Evolutionary conservation across 306 rosid genomes (phyloP), one percentile per base, ranked within the genome.

Genomic region (Dalbergia oliveri): DNA sequence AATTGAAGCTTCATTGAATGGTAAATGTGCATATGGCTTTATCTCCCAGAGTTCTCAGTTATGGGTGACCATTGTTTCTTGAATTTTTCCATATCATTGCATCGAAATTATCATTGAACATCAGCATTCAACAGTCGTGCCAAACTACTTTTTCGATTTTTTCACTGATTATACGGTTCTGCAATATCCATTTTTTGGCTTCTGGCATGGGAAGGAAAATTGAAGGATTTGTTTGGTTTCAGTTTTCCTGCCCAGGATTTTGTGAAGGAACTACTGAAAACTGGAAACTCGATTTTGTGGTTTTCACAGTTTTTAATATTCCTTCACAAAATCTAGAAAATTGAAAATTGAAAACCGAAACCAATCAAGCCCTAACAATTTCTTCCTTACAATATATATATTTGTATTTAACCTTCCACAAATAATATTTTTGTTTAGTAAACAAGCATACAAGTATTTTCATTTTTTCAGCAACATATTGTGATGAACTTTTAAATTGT

Each of bases 401-500:
- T 57, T 21, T 19, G 13, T 9, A 9, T 57, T 57, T 19, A 19
- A 1, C 31, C 31, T 10, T 59, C 2, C 6, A 18, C 9, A 23
- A 59, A 4, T 21, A 21, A 3, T 8, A 60, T 60, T 12, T 26
- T 62, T 14, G 33, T 4, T 72, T 21, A 21, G 19, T 14, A 8
- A 41, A 54, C 62, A 19, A 13, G 26, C 68, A 37, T 73, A 12
- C 13, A 8, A 18, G 3, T 44, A 14, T 35, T 58, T 7, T 47
- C 37, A 65, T 33, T 77, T 62, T 31, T 15, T 31, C 6, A 63
- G 26, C 16, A 63, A 23, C 44, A 19, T 60, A 16, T 53, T 79
- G 65, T 81, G 71, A 76, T 60, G 69, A 56, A 64, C 66, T 14
- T 0, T 13, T 83, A 83, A 80, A 69, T 82, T 59, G 35, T 80